Conservation (phyloP, 2,329 filamentous ascomycete genomes). For the Monilinia fructigena region DNA sequence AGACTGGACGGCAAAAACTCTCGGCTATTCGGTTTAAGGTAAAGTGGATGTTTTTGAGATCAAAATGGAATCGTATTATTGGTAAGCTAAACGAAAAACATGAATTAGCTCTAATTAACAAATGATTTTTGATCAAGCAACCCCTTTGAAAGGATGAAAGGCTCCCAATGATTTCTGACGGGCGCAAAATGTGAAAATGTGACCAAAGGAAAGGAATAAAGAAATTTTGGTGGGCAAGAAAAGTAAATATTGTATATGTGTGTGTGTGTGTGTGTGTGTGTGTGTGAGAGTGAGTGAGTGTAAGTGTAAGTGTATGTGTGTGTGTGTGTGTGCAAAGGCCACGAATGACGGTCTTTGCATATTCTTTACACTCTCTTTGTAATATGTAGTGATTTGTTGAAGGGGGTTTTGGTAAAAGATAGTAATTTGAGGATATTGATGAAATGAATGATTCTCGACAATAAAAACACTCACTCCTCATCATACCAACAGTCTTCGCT, state of each 20-base stretch:
- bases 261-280: neutral
- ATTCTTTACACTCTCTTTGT: conserved; percentile 8
- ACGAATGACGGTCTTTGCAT: conserved; percentile 6
- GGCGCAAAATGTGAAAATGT: conserved; percentile 1
- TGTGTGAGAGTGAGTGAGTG: neutral
- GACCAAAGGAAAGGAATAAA: neutral
- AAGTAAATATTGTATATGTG: neutral
- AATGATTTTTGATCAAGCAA: conserved; percentile 1
- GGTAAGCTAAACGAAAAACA: conserved; percentile 34
- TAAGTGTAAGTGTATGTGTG: neutral
- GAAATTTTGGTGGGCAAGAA: conserved; percentile 5
- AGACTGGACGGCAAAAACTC: neutral
- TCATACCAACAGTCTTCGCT: neutral
- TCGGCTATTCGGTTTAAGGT: conserved; percentile 12
- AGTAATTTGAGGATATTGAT: neutral
- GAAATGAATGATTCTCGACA: neutral
- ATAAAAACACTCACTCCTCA: neutral
- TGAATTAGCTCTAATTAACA: conserved; percentile 33
- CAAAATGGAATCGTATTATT: conserved; percentile 26
- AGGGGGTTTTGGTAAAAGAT: neutral
- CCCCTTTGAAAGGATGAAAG: conserved; percentile 2
- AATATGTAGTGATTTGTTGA: neutral
- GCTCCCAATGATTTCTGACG: conserved; percentile 1
- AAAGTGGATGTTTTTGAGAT: conserved; percentile 23
- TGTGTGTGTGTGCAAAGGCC: conserved; percentile 4